Evolutionary conservation across 2,329 filamentous ascomycete species (phyloP), one percentile per base, ranked within the genome.

Genomic region (Rhynchosporium agropyri): DNA sequence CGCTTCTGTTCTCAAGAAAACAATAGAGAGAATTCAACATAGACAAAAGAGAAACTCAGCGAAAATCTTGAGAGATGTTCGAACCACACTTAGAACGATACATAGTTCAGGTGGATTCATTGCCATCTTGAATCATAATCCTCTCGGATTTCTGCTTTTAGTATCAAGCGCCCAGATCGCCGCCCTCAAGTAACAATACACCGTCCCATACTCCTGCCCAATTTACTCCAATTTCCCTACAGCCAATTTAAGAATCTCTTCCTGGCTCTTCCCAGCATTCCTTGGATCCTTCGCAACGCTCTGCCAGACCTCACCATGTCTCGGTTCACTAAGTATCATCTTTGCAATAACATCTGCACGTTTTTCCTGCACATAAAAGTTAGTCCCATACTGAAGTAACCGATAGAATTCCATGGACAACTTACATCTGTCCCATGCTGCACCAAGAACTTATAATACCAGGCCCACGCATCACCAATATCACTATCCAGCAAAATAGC

Each of bases 221-320:
- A 36, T 31, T 65, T 65, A 75, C 51, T 74, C 73, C 62, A 75
- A 53, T 61, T 66, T 69, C 10, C 80, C 82, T 0, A 90, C 89
- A 28, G 96, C 93, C 66, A 92, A 76, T 79, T 90, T 91, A 71
- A 99, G 75, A 15, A 97, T 83, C 75, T 97, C 92, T 77, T 97
- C 93, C 0, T 85, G 84, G 10, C 82, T 81, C 79, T 89, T 89
- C 60, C 84, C 80, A 29, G 89, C 90, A 76, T 96, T 96, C 76
- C 82, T 84, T 0, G 94, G 94, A 71, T 93, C 86, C 81, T 99
- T 99, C 20, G 89, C 86, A 3, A 97, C 82, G 8, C 80, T 78
- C 79, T 96, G 91, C 95, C 95, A 99, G 31, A 89, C 80, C 81
- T 99, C 95, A 13, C 95, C 95, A 76, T 99, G 92, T 71, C 88